A percentile compares a stretch with the other conserved stretches of the same genome.
Evolutionary conservation across 257 asterid genomes (phyloP).

Genomic region (Salvia splendens): DNA sequence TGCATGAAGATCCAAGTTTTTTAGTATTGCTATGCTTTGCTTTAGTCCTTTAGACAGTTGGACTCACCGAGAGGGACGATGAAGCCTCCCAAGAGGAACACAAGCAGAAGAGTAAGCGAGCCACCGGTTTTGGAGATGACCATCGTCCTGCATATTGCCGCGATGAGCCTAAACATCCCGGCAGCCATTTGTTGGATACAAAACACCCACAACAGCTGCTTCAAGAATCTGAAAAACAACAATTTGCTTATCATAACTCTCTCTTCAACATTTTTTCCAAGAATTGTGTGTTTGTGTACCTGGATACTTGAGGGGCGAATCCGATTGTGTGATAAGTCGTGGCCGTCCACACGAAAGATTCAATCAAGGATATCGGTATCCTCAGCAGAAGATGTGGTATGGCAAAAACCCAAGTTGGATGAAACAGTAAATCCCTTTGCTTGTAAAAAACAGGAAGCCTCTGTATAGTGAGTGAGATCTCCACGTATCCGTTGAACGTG

Average conservation of each 20-base stretch:
- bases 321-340: slow-evolving; percentile 64
- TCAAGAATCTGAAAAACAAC: slow-evolving; percentile 52
- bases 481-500: slow-evolving; percentile 68
- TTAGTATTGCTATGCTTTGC: background rate
- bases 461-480: slow-evolving; percentile 55
- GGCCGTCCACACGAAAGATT: slow-evolving; percentile 55
- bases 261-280: background rate
- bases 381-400: slow-evolving; percentile 59
- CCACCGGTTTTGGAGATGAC: slow-evolving; percentile 64
- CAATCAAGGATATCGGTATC: slow-evolving; percentile 62
- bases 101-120: slow-evolving; percentile 53
- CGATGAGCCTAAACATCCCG: slow-evolving; percentile 61
- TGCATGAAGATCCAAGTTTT: slow-evolving; percentile 10
- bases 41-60: background rate
- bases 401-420: slow-evolving; percentile 76
- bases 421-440: slow-evolving; percentile 67
- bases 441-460: slow-evolving; percentile 77
- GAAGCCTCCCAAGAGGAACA: slow-evolving; percentile 73
- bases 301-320: slow-evolving; percentile 75
- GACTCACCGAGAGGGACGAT: slow-evolving; percentile 64
- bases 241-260: background rate
- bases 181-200: slow-evolving; percentile 75
- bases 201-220: slow-evolving; percentile 53
- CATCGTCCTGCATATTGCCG: slow-evolving; percentile 63
- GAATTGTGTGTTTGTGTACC: slow-evolving; percentile 35